These are phyloP conservation scores for Aphanomyces stellatus DNA, from an alignment of 352 stramenopile species.

Conservation along the genomic window DNA sequence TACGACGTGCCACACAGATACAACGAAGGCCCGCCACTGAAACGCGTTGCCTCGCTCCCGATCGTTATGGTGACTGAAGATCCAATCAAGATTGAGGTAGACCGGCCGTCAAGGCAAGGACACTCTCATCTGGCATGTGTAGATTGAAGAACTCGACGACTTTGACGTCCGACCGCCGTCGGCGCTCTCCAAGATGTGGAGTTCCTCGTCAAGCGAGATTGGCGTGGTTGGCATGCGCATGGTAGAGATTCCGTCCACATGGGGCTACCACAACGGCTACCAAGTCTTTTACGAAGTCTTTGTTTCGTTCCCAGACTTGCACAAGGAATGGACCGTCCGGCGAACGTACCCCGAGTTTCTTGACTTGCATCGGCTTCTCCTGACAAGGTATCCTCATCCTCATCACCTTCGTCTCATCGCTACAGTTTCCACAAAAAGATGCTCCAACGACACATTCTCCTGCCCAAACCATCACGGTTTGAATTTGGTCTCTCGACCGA, in stretches of 20 bases:
- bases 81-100: no score
- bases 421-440: background rate
- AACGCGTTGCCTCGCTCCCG: no score
- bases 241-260: background rate
- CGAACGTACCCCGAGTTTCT: conserved; percentile 45
- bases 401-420: background rate
- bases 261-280: conserved; percentile 4
- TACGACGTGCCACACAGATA: background rate
- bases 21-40: no score
- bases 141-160: background rate
- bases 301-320: conserved; percentile 35
- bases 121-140: no score
- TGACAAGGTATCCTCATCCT: background rate
- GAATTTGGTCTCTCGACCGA: background rate
- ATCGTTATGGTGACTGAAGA: no score
- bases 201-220: background rate
- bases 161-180: background rate
- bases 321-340: conserved; percentile 39
- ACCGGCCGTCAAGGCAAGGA: background rate
- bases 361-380: conserved; percentile 31
- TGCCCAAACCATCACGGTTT: background rate
- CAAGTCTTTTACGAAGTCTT: conserved; percentile 43
- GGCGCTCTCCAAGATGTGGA: background rate
- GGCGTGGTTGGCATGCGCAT: conserved; percentile 3
- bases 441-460: background rate